A percentile compares a stretch with the other conserved stretches of the same genome.
These are phyloP conservation scores for Orbilia javanica DNA, from an alignment of 2,329 filamentous ascomycete species.

Conservation along the genomic window DNA sequence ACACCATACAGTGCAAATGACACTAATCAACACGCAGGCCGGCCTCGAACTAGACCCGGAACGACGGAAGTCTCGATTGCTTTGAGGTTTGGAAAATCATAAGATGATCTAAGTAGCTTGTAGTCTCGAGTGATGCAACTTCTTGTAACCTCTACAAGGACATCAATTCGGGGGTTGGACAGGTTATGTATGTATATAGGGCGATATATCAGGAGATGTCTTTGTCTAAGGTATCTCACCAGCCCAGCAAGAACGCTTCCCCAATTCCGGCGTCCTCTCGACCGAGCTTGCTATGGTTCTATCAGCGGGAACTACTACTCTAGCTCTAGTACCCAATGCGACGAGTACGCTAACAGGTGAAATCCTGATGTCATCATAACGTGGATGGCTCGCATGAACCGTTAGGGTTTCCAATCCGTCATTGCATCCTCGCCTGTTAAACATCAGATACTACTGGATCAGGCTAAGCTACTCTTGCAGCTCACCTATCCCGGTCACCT, in stretches of 20 bases:
- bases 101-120: neutral
- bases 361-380: slow-evolving; percentile 20
- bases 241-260: neutral
- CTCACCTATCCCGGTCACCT: slow-evolving; percentile 5
- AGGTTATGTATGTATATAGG: neutral
- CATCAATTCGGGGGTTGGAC: neutral
- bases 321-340: neutral
- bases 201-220: neutral
- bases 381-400: slow-evolving; percentile 10
- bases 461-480: slow-evolving; percentile 25
- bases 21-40: slow-evolving; percentile 9
- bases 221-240: no score
- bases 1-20: neutral
- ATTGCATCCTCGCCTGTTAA: slow-evolving; percentile 12
- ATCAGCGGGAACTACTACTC: neutral
- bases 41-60: neutral
- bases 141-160: no score
- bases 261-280: neutral
- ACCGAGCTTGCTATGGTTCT: neutral
- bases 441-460: slow-evolving; percentile 16
- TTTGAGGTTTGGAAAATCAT: neutral
- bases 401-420: neutral
- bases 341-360: neutral
- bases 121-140: neutral
- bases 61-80: no score